Base-by-base conservation (phyloP, 106 monocot species). In the Agapanthus africanus region DNA sequence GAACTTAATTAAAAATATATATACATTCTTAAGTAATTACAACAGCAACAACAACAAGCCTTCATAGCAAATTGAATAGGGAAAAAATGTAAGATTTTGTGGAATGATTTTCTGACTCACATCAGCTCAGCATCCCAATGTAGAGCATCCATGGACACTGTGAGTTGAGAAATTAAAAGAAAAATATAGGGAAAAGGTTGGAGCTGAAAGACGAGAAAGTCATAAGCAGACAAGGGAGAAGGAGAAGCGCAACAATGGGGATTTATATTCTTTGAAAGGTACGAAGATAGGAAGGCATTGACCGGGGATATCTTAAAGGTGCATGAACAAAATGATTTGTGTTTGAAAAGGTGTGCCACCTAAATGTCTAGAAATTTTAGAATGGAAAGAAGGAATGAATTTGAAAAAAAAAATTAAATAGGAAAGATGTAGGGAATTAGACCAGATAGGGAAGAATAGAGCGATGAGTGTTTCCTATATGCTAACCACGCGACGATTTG, bases 81-180 rank as follows among this genome's bases (percentile, higher is more conserved):
- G 7, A 15, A 23, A 42, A 27, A 66, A 44, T 7, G 23, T 66
- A 44, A 13, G 8, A 15, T 44, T 27, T 23, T 28, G 21, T 25
- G 2, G 26, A 27, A 39, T 6, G 3, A 14, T 1, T 7, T 63
- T 37, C 7, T 38, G 27, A 42, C 41, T 66, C 28, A 66, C 66
- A 66, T 28, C 7, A 19, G 1, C 14, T 66, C 66, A 41, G 66
- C 66, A 66, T 66, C 66, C 42, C 42, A 41, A 13, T 13, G 15
- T 40, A 28, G 14, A 66, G 13, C 16, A 44, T 41, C 42, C 66
- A 66, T 64, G 35, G 35, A 62, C 8, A 6, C 18, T 35, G 13
- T 2, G 8, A 35, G n/a, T 8, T 19, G 62, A 27, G 35, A 62
- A 30, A 35, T 8, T n/a, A 18, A 62, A 36, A 62, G 9, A 32